Conservation (phyloP, 768 basidiomycete genomes). For the Coprinopsis sp. region DNA sequence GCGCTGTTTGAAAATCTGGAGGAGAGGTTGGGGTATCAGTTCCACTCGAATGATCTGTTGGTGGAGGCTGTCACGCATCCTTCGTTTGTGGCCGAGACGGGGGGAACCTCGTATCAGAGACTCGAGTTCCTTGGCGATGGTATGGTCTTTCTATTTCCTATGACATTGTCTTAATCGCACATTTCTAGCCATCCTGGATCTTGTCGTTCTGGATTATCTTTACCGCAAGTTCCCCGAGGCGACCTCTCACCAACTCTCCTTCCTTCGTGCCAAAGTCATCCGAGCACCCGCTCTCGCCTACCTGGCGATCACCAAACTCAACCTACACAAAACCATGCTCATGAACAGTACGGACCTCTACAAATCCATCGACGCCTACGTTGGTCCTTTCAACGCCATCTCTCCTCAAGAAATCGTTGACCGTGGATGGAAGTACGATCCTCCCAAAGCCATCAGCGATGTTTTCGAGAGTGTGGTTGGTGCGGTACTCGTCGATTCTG, state of each 20-base stretch:
- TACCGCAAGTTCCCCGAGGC: slow-evolving; percentile 65
- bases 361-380: slow-evolving; percentile 55
- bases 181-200: slow-evolving; percentile 57
- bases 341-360: slow-evolving; percentile 66
- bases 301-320: slow-evolving; percentile 59
- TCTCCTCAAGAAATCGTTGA: slow-evolving; percentile 58
- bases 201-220: slow-evolving; percentile 69
- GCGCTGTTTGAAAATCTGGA: slow-evolving; percentile 54
- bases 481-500: slow-evolving; percentile 77
- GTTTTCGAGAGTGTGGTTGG: slow-evolving; percentile 83
- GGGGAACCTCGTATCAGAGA: slow-evolving; percentile 71
- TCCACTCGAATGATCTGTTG: slow-evolving; percentile 57
- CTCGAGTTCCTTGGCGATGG: slow-evolving; percentile 90
- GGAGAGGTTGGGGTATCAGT: slow-evolving; percentile 63
- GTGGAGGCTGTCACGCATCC: slow-evolving; percentile 85
- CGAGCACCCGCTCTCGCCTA: slow-evolving; percentile 71
- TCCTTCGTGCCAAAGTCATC: slow-evolving; percentile 64
- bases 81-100: slow-evolving; percentile 50
- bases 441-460: slow-evolving; percentile 83
- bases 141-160: slow-evolving; percentile 29
- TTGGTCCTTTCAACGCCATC: slow-evolving; percentile 52
- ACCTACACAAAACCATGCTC: slow-evolving; percentile 65
- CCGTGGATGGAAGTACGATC: slow-evolving; percentile 76
- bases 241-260: slow-evolving; percentile 72
- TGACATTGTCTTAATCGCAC: slow-evolving; percentile 10